phyloP scores from a whole-genome alignment of 371 early-diverging fungal genomes.

The Chytridium lagenaria region DNA sequence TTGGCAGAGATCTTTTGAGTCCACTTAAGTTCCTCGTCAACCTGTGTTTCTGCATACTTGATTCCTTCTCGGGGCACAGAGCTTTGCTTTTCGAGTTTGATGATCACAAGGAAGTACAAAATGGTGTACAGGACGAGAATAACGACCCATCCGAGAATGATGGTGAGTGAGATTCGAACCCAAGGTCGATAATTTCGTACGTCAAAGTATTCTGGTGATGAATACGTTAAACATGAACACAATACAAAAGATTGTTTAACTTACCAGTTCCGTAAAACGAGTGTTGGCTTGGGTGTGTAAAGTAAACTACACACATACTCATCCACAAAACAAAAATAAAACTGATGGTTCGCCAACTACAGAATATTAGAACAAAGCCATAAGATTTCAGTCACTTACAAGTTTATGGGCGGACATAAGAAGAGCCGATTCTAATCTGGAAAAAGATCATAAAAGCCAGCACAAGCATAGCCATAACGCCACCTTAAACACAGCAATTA shows the following conservation, averaged over 20 bases:
- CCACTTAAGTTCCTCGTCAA: constrained; percentile 7
- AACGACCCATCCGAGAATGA: constrained; percentile 33
- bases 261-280: constrained; percentile 28
- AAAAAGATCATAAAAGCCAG: constrained; percentile 38
- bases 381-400: constrained; percentile 20
- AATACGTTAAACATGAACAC: too few species aligned
- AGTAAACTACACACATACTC: constrained; percentile 40
- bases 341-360: constrained; percentile 31
- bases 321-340: constrained; percentile 44
- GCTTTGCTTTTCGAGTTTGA: constrained; percentile 15
- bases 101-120: constrained; percentile 21
- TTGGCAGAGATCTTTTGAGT: not conserved
- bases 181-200: constrained; percentile 26
- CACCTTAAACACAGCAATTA: constrained; percentile 19
- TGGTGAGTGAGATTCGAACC: constrained; percentile 27
- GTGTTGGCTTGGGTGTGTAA: constrained; percentile 34
- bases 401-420: constrained; percentile 37
- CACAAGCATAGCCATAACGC: constrained; percentile 33
- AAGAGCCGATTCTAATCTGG: constrained; percentile 41
- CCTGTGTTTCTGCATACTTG: not conserved
- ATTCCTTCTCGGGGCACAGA: constrained; percentile 13
- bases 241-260: not conserved
- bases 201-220: not conserved
- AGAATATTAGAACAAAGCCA: not conserved
- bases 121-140: constrained; percentile 25